Evolutionary conservation across 768 basidiomycete genomes (phyloP), one percentile per base, ranked within the genome.

Genomic region (Macrolepiota fuliginosa): DNA sequence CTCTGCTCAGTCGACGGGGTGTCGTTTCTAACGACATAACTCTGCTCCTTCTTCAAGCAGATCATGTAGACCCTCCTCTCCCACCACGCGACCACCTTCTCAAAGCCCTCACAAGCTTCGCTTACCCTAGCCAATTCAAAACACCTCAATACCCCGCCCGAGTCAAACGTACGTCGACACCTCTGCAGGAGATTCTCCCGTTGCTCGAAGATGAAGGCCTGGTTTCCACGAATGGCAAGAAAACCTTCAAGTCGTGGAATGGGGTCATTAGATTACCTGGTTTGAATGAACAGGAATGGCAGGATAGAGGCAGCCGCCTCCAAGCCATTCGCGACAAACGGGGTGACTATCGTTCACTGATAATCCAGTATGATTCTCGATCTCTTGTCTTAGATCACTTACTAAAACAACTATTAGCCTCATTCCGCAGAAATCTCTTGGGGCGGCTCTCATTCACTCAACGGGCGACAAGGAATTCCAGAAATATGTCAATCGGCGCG

Each of bases 391-490:
- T 7, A 29, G 25, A 19, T 22, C 37, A 29, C 32, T 1, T 15
- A 37, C 61, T 47, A 55, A 74, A 17, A 1, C 49, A 40, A 12
- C 11, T 49, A 27, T 49, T 51, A 80, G 85, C 59, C 58, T 84
- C 29, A 74, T 79, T 13, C 81, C 86, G 1, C 65, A 77, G 54
- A 79, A 81, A 58, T 81, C 81, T 1, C 75, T 75, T 6, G 84
- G 83, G 17, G 79, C 86, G 0, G 83, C 84, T 0, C 71, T 83
- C 27, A 72, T 90, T 36, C 65, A 76, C 12, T 66, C 83, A 22
- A 90, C 88, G 1, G 89, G 88, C 9, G 86, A 88, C 66, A 45
- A 52, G 0, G 75, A 77, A 25, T 87, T 88, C 67, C 70, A 73
- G 45, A 71, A 74, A 53, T 72, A 79, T 45, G 62, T 83, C 1